Percentiles rank a stretch among this genome's conserved stretches.
Conservation (phyloP, 805 yeast genomes). For the Candida railenensis region DNA sequence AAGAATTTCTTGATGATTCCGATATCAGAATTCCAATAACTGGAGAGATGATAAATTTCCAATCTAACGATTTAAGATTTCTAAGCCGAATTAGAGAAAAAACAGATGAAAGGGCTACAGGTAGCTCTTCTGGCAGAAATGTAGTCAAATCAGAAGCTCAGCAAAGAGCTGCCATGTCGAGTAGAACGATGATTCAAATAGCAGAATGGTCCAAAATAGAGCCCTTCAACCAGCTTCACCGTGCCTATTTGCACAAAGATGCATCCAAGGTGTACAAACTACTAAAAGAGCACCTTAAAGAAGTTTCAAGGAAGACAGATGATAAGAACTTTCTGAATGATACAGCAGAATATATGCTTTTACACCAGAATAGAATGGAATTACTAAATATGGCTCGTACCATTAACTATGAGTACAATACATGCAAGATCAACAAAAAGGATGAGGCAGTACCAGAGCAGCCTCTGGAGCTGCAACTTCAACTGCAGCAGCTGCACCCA, state of each 20-base stretch:
- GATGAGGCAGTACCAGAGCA: no score
- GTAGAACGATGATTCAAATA: constrained; percentile 25
- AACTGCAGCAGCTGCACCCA: background rate
- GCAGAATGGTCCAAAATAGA: constrained; percentile 37
- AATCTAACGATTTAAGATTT: constrained; percentile 35
- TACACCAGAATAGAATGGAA: no score
- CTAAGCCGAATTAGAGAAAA: constrained; percentile 6
- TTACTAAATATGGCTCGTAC: no score
- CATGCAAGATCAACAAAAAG: no score
- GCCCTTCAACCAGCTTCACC: constrained; percentile 32
- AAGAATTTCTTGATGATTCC: background rate
- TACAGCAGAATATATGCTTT: no score
- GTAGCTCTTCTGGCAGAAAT: constrained; percentile 9
- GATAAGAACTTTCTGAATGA: constrained; percentile 14
- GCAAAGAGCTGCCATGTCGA: no score
- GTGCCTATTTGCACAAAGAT: constrained; percentile 14
- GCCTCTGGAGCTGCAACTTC: no score
- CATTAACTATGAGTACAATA: no score
- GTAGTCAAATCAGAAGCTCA: no score
- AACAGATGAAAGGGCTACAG: background rate
- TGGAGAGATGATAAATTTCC: constrained; percentile 37
- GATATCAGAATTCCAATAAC: constrained; percentile 10
- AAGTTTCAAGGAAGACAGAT: constrained; percentile 6
- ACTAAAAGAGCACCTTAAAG: constrained; percentile 13
- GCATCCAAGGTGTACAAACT: constrained; percentile 15